Evolutionary conservation across 768 basidiomycete genomes (phyloP), one percentile per base, ranked within the genome.

Genomic region (Boletus reticuloceps): DNA sequence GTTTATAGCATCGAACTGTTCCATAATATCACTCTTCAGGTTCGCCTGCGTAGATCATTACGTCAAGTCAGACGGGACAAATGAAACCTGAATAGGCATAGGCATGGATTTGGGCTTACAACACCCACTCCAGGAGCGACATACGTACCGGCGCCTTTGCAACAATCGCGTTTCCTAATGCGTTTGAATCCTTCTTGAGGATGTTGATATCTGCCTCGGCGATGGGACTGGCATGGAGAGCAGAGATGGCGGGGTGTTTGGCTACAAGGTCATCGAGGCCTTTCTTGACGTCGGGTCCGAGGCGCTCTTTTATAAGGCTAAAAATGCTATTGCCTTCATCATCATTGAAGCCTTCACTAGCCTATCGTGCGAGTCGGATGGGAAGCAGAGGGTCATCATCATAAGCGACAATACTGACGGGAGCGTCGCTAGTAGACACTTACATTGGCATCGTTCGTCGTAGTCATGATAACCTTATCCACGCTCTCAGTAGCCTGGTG

Each of bases 261-360:
- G 27, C 17, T 27, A 13, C 14, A 17, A 62, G 22, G 43, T 49
- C 19, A 6, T 1, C 0, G 39, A 49, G 31, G n/a, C 5, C 11
- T 1, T 14, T 13, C 19, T 22, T 0, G 41, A 48, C 9, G 22
- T 4, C 1, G 2, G 14, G 11, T 10, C 0, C 4, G 17, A 45
- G 1, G 1, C 0, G 2, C 3, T 9, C 13, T 5, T 8, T 0
- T 6, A 38, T 0, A 8, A 0, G 0, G 5, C 1, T 1, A 0
- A 50, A 0, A 0, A 53, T 13, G 5, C 5, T 1, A 7, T 9
- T 9, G 44, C 22, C 14, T 14, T 64, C 6, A 11, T 36, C 9
- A 0, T 53, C 39, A 5, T 29, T 51, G 22, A 62, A 55, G 10
- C 13, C 0, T 3, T 19, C 0, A 8, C 34, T 45, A 13, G 1